Evolutionary conservation across 1,284 basidiomycete species (phyloP), one percentile per base, ranked within the genome.

Genomic region (Stygiomarasmius scandens): DNA sequence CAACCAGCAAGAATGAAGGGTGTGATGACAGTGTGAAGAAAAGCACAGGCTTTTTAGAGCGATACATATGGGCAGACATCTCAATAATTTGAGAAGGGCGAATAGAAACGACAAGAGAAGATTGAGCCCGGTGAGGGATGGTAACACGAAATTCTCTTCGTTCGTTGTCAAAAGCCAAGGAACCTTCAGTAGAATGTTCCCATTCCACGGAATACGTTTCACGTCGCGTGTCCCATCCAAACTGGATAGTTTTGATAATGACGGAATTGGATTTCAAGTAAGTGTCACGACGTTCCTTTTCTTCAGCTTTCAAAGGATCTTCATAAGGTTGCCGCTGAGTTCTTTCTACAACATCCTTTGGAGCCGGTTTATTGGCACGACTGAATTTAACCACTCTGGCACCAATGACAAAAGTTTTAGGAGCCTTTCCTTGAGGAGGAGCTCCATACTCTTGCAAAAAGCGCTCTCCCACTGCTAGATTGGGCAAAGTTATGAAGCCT

Each of bases 201-300:
- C 79, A 82, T 68, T 87, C 85, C 49, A 81, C 69, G 9, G 85
- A 87, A 60, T 83, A 82, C 0, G 77, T 74, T 12, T 71, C 66
- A 63, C 85, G 83, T 29, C 79, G 74, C 60, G 81, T 85, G 58
- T 77, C 71, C 80, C 82, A 84, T 11, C 84, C 83, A 61, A 86
- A 80, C 58, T 80, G 78, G 24, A 88, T 63, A 2, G 71, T 66
- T 3, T 56, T 60, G 47, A 84, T 59, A 2, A 56, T 58, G 12
- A 81, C 69, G 14, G 53, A 41, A 19, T 66, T 61, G 2, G 62
- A 54, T 22, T 66, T 62, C 4, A 82, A 67, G 14, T 71, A 59
- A 2, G 57, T 48, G 9, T 67, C 63, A 10, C 67, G 70, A 12
- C 59, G 56, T 58, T 75, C 69, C 55, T 69, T 69, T 47, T 72